These are phyloP conservation scores for Dalbergia cultrata DNA, from an alignment of 306 rosid genomes.

Conservation along the genomic window DNA sequence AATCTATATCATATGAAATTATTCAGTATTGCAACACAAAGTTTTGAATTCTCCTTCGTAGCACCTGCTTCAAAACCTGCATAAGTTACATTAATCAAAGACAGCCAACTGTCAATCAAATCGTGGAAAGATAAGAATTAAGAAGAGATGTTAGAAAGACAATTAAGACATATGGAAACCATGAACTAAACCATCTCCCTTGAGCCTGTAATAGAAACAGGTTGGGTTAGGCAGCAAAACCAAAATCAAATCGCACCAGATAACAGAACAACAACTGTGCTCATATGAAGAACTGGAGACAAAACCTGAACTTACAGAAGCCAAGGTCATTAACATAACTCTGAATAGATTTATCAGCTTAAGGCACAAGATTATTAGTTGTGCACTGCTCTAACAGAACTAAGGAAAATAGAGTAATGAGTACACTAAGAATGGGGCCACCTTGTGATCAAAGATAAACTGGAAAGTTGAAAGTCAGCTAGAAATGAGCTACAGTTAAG, in stretches of 20 bases:
- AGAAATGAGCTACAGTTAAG: slow-evolving; percentile 26
- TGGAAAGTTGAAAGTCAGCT: background rate
- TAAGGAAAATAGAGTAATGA: slow-evolving; percentile 33
- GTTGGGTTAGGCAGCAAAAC: slow-evolving; percentile 39
- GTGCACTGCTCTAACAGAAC: slow-evolving; percentile 18
- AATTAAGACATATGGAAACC: slow-evolving; percentile 24
- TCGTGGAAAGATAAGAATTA: slow-evolving; percentile 25
- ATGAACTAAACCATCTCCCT: slow-evolving; percentile 52
- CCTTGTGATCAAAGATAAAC: slow-evolving; percentile 33
- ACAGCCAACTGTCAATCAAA: slow-evolving; percentile 35
- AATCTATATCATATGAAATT: slow-evolving; percentile 23
- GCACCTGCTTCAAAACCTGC: slow-evolving; percentile 65
- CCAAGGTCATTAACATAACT: slow-evolving; percentile 39
- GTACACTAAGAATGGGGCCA: slow-evolving; percentile 26
- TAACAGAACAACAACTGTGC: slow-evolving; percentile 37
- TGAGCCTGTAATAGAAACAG: slow-evolving; percentile 61
- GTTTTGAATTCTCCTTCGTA: slow-evolving; percentile 55
- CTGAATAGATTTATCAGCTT: slow-evolving; percentile 35
- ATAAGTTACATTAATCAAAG: slow-evolving; percentile 64
- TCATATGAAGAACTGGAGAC: slow-evolving; percentile 40
- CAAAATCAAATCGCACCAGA: slow-evolving; percentile 37
- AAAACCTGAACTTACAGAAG: slow-evolving; percentile 46
- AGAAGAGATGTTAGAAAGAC: background rate
- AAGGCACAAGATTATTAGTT: background rate
- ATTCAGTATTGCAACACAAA: slow-evolving; percentile 45